Evolutionary conservation across 2,329 filamentous ascomycete genomes (phyloP).

Genomic region (Raffaelea ambrosiae): DNA sequence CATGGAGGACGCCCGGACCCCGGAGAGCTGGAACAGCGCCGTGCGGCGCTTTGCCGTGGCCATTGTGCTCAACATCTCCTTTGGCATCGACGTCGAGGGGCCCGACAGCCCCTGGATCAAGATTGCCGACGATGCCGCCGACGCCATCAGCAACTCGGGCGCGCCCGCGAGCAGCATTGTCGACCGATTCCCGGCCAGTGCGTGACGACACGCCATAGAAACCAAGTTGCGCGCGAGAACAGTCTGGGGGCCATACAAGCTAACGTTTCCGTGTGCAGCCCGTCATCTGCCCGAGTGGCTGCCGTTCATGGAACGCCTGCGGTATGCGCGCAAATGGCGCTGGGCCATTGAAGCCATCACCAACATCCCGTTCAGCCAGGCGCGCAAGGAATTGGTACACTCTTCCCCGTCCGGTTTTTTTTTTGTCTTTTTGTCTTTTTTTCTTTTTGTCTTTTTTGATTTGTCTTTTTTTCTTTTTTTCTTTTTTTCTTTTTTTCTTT

Average conservation of each 20-base stretch:
- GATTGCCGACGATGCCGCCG: constrained; percentile 11
- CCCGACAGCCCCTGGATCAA: constrained; percentile 16
- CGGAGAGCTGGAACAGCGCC: constrained; percentile 1
- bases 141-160: constrained; percentile 6
- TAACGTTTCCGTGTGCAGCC: neutral
- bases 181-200: constrained; percentile 7
- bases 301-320: constrained; percentile 1
- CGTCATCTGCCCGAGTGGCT: constrained; percentile 8
- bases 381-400: constrained; percentile 2
- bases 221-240: too few relatives aligned
- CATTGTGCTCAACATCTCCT: constrained; percentile 18
- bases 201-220: too few relatives aligned
- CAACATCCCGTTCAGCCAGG: constrained; percentile 14
- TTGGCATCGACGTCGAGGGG: constrained; percentile 15
- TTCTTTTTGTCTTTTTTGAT: too few relatives aligned
- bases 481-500: too few relatives aligned
- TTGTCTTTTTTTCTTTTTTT: too few relatives aligned
- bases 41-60: constrained; percentile 16
- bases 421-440: too few relatives aligned
- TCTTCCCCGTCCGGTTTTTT: too few relatives aligned
- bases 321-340: constrained; percentile 1
- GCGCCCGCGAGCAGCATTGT: constrained; percentile 9
- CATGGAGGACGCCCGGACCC: neutral
- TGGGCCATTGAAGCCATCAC: constrained; percentile 16
- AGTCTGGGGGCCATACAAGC: neutral